Conservation (phyloP, 148 eudicot genomes). For the Nepenthes gracilis region DNA sequence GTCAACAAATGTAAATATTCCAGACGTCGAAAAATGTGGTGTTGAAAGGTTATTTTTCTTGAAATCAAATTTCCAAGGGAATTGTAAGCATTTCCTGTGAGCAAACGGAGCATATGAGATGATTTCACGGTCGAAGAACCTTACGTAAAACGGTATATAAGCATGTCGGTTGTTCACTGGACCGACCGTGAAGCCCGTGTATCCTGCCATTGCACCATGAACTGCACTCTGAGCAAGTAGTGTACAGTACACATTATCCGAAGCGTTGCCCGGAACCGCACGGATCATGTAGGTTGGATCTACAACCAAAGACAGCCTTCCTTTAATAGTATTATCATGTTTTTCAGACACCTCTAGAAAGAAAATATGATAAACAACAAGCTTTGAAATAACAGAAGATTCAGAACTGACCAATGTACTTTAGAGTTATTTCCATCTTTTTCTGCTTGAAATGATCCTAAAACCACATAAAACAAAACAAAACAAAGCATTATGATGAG, state of each 20-base stretch:
- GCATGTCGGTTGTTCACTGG: conserved; percentile 32
- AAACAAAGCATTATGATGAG: background rate
- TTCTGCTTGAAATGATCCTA: conserved; percentile 35
- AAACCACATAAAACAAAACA: background rate
- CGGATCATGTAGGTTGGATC: conserved; percentile 36
- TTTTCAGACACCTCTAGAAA: too few relatives aligned
- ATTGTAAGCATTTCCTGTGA: too few relatives aligned
- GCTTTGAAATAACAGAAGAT: background rate
- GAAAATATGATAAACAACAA: too few relatives aligned
- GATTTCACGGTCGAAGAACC: background rate
- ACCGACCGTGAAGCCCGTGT: conserved; percentile 34
- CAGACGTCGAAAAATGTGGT: too few relatives aligned
- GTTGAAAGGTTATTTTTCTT: too few relatives aligned
- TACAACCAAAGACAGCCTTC: conserved; percentile 1
- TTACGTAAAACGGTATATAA: conserved; percentile 29
- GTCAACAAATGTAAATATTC: too few relatives aligned
- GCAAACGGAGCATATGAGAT: too few relatives aligned
- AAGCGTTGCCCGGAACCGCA: conserved; percentile 31
- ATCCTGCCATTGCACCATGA: conserved; percentile 46
- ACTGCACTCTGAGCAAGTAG: conserved; percentile 33
- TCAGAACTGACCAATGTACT: conserved; percentile 34
- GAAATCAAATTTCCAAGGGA: too few relatives aligned
- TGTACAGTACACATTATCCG: conserved; percentile 35
- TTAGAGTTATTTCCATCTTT: conserved; percentile 28
- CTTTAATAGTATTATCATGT: background rate